A percentile compares a stretch with the other conserved stretches of the same genome.
Conservation (phyloP, 2,329 filamentous ascomycete genomes). For the Eutypa lata region DNA sequence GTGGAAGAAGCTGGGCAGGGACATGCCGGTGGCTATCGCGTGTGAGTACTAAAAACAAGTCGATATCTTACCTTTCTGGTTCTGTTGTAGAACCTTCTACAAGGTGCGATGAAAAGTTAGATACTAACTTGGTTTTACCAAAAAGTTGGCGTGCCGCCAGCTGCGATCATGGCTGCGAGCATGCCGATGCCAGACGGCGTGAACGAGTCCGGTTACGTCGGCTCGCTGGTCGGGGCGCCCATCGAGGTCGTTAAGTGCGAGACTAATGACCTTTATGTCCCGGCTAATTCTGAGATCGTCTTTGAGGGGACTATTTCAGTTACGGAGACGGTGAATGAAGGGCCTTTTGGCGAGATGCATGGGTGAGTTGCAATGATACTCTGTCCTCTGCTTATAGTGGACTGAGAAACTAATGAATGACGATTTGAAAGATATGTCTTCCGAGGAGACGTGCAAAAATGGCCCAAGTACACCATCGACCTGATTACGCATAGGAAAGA, state of each 20-base stretch:
- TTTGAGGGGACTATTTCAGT: constrained; percentile 46
- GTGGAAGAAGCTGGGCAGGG: constrained; percentile 42
- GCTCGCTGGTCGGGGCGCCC: constrained; percentile 40
- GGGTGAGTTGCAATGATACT: too few relatives aligned
- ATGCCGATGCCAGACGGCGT: constrained; percentile 49
- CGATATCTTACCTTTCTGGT: too few relatives aligned
- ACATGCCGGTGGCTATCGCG: constrained; percentile 46
- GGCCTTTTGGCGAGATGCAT: constrained; percentile 48
- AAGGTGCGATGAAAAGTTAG: too few relatives aligned
- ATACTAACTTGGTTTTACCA: too few relatives aligned
- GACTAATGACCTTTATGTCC: constrained; percentile 45
- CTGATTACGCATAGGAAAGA: constrained; percentile 45
- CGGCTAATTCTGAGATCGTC: constrained; percentile 48
- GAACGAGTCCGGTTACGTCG: constrained; percentile 45
- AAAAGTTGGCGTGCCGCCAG: constrained; percentile 50
- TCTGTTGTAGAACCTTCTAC: too few relatives aligned
- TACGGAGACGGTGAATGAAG: constrained; percentile 40
- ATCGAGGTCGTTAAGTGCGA: constrained; percentile 51
- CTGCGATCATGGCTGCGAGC: constrained; percentile 43
- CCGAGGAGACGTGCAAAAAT: constrained; percentile 32
- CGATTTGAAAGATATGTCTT: too few relatives aligned
- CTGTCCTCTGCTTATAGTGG: too few relatives aligned
- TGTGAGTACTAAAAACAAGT: too few relatives aligned
- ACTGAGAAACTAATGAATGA: too few relatives aligned
- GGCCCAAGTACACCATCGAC: constrained; percentile 41